phyloP scores from a whole-genome alignment of 2,329 filamentous ascomycete genomes.

The Cadophora gregata region DNA sequence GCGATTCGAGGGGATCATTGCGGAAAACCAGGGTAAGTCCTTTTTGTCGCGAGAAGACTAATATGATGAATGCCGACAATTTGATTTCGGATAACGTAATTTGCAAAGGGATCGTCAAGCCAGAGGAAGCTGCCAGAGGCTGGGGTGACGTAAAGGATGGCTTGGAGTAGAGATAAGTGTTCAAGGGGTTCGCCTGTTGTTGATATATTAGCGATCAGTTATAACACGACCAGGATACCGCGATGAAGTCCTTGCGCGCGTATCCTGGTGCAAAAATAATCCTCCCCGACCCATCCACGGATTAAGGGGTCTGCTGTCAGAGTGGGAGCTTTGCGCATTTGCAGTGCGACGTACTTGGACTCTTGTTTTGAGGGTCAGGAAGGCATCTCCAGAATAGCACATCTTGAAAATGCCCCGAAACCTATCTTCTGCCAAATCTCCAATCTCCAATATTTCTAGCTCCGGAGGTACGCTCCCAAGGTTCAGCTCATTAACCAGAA shows the following conservation, averaged over 20 bases:
- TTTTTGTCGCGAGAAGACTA: conserved; percentile 98
- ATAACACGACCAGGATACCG: conserved; percentile 35
- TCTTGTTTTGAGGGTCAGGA: conserved; percentile 90
- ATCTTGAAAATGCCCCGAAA: conserved; percentile 99
- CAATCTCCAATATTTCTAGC: conserved; percentile 96
- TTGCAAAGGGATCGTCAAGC: conserved; percentile 94
- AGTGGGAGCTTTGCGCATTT: conserved; percentile 18
- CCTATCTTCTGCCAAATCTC: conserved; percentile 93
- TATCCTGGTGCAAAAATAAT: conserved; percentile 44
- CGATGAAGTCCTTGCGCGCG: conserved; percentile 35
- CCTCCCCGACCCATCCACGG: conserved; percentile 14
- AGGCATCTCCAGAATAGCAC: conserved; percentile 96
- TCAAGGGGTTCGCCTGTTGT: conserved; percentile 85
- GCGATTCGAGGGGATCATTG: conserved; percentile 95
- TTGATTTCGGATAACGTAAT: conserved; percentile 97
- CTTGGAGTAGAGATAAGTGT: conserved; percentile 92
- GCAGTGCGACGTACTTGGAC: conserved; percentile 73
- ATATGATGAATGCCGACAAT: conserved; percentile 93
- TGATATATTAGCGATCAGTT: conserved; percentile 56
- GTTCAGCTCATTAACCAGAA: conserved; percentile 97
- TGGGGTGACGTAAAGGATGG: conserved; percentile 91
- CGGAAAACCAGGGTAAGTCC: conserved; percentile 95
- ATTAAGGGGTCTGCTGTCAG: conserved; percentile 18
- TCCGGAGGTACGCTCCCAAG: conserved; percentile 93
- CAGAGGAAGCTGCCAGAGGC: conserved; percentile 87